Base-by-base conservation (phyloP, 1,284 basidiomycete species). In the Phlebopus sp. region DNA sequence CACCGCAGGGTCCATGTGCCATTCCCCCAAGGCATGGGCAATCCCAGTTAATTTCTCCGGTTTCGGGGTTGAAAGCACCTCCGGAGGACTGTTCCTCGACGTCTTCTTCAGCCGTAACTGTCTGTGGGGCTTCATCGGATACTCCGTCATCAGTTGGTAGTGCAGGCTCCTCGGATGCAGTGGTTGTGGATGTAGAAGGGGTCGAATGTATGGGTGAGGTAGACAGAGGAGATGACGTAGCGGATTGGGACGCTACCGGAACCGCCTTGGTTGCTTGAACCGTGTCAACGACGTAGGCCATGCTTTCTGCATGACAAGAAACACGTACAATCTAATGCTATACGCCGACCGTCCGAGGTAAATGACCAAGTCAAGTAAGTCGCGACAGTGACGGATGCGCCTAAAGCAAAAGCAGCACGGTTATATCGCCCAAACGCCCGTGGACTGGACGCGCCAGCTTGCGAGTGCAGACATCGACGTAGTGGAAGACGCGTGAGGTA, bases 31-130 rank as follows among this genome's bases (percentile, higher is more conserved):
- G 82, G 68, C 96, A 99, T 2, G 93, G 92, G 66, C 93, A 97
- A 67, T 96, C 93, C 93, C 94, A 97, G 73, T 97, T 97, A 63
- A 97, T 96, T 76, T 97, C 92, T 42, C 96, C 96, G 1, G 96
- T 99, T 56, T 84, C 92, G 17, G 95, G 94, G 71, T 99, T 90
- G 77, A 74, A 90, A 14, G 86, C 86, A 48, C 81, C 79, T 9
- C 64, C 71, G 17, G 69, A 62, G 18, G 66, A 66, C 48, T 70
- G 71, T 40, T 56, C 65, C 15, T 60, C 59, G 3, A 39, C 66
- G 29, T 69, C 66, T 14, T 45, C 57, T 23, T 63, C 59, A 36
- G 47, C 38, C 11, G 55, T 39, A 8, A 34, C 44, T 19, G 59
- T 52, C 17, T 53, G 42, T 14, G 47, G 36, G 8, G 21, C 45